A percentile compares a stretch with the other conserved stretches of the same genome.
These are phyloP conservation scores for Lumnitzera littorea DNA, from an alignment of 345 rosid species.

Conservation along the genomic window DNA sequence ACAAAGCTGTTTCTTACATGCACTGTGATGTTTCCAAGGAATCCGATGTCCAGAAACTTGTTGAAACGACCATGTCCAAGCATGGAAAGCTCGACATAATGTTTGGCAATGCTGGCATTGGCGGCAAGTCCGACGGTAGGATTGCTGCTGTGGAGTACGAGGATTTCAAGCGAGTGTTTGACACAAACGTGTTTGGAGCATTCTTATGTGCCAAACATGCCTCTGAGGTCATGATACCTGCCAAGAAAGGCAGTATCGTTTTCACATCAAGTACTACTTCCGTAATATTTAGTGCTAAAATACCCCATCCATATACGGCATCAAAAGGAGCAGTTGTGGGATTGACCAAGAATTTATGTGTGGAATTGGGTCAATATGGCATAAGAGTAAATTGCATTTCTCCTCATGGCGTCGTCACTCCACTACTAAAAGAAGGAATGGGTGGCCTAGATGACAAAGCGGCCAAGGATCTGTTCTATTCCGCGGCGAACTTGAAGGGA, in stretches of 20 bases:
- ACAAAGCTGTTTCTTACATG: constrained; percentile 11
- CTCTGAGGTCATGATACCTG: constrained; percentile 17
- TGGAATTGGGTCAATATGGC: constrained; percentile 14
- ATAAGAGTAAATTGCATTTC: constrained; percentile 21
- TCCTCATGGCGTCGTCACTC: not conserved
- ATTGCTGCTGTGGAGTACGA: not conserved
- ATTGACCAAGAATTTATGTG: constrained; percentile 10
- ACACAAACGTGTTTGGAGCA: constrained; percentile 12
- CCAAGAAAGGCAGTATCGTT: constrained; percentile 12
- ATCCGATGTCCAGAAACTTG: constrained; percentile 12
- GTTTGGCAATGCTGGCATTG: constrained; percentile 22
- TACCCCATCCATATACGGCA: constrained; percentile 5
- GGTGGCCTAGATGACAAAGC: not conserved
- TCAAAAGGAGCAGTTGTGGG: constrained; percentile 17
- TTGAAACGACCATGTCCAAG: constrained; percentile 14
- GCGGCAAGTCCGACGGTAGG: not conserved
- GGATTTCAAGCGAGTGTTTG: constrained; percentile 10
- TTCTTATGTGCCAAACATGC: constrained; percentile 24
- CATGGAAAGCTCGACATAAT: constrained; percentile 28
- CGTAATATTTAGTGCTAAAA: not conserved
- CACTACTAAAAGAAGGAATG: not conserved
- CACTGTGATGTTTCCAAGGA: constrained; percentile 22
- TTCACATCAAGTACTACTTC: constrained; percentile 13
- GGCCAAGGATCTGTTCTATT: not conserved
- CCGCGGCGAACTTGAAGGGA: constrained; percentile 6